Conservation (phyloP, 768 basidiomycete species). For the Thelephora aurantiotincta region DNA sequence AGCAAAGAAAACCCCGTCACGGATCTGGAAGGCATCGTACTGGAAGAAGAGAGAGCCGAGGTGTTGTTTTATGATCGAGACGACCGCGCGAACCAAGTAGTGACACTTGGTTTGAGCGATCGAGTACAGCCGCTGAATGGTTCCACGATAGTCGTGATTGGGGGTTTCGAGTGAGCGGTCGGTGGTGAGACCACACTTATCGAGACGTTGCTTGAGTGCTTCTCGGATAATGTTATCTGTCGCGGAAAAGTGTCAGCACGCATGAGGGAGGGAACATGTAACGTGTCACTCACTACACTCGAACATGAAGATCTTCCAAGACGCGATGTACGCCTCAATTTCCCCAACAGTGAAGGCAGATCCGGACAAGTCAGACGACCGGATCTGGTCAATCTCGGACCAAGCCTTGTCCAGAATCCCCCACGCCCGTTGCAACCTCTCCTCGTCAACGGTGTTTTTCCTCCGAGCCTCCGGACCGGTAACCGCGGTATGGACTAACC, state of each 20-base stretch:
- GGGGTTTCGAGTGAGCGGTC: slow-evolving; percentile 3
- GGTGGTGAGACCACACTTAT: slow-evolving; percentile 11
- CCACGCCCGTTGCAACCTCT: slow-evolving; percentile 71
- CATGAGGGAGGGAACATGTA: background rate
- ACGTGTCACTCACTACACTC: slow-evolving; percentile 54
- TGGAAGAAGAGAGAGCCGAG: slow-evolving; percentile 50
- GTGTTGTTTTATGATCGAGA: slow-evolving; percentile 32
- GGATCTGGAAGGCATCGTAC: slow-evolving; percentile 76
- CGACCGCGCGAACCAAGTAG: slow-evolving; percentile 28
- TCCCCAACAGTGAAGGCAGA: slow-evolving; percentile 33
- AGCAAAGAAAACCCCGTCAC: slow-evolving; percentile 85
- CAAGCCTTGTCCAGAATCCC: slow-evolving; percentile 67
- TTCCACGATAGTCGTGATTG: slow-evolving; percentile 9
- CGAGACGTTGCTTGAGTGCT: slow-evolving; percentile 50
- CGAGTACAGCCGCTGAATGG: slow-evolving; percentile 23
- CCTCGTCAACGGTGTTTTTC: slow-evolving; percentile 40
- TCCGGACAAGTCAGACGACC: slow-evolving; percentile 23
- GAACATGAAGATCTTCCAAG: slow-evolving; percentile 68
- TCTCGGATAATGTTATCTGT: slow-evolving; percentile 80
- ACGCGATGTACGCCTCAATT: slow-evolving; percentile 46
- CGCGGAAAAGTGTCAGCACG: slow-evolving; percentile 3
- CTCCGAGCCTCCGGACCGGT: slow-evolving; percentile 69
- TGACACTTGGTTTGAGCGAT: slow-evolving; percentile 31
- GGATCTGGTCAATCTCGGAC: slow-evolving; percentile 67
- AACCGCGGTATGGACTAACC: slow-evolving; percentile 62